phyloP scores from a whole-genome alignment of 306 rosid species.

The Quercus wislizeni region DNA sequence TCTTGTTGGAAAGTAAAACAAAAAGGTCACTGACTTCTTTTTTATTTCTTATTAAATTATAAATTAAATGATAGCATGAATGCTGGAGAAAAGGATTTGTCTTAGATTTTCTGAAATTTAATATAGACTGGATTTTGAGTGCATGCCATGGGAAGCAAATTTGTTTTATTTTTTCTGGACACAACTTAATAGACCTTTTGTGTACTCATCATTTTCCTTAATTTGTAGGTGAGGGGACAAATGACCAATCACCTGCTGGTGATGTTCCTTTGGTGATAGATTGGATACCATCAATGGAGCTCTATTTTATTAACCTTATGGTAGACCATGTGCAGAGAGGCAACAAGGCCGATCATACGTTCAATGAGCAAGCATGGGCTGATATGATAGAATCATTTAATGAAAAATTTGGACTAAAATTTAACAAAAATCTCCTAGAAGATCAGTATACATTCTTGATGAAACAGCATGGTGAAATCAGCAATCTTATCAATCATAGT shows the following conservation, averaged over 20 bases:
- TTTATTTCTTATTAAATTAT: background rate
- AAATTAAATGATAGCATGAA: background rate
- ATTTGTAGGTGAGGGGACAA: conserved; percentile 44
- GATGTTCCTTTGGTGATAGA: conserved; percentile 31
- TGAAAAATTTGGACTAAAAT: conserved; percentile 39
- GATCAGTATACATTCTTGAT: conserved; percentile 56
- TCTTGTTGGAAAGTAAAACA: background rate
- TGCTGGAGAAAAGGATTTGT: background rate
- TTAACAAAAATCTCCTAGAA: conserved; percentile 41
- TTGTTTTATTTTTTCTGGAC: background rate
- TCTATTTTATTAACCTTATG: conserved; percentile 55
- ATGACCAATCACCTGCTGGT: conserved; percentile 9
- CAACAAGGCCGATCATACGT: conserved; percentile 30
- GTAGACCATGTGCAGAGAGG: conserved; percentile 50
- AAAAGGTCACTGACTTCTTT: background rate
- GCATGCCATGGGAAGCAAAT: background rate
- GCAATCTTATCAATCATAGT: conserved; percentile 40
- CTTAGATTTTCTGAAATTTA: background rate
- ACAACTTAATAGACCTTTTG: background rate
- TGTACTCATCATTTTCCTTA: conserved; percentile 22
- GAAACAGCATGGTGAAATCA: conserved; percentile 47
- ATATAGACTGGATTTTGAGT: background rate
- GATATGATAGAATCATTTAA: conserved; percentile 42
- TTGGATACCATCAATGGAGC: conserved; percentile 56
- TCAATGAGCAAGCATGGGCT: conserved; percentile 65